Evolutionary conservation across 2,329 filamentous ascomycete species (phyloP), one percentile per base, ranked within the genome.

Genomic region (Aaosphaeria arxii): DNA sequence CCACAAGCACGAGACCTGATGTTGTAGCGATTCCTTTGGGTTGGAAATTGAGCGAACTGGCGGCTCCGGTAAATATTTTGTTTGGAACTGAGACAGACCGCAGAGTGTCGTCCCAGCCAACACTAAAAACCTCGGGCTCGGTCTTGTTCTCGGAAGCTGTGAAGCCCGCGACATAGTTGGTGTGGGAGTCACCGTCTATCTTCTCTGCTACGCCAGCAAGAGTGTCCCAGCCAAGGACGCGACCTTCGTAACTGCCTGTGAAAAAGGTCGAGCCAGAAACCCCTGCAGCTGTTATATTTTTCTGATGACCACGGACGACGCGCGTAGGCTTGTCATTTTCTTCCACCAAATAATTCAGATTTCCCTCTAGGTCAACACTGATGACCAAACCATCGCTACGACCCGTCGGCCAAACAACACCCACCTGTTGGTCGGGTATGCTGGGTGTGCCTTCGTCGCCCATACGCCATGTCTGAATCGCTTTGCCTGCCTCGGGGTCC

Each of bases 71-170:
- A 68, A 95, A 96, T 0, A 85, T 88, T 61, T 84, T 86, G 45
- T 86, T 83, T 1, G 84, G 79, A 49, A 87, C 79, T 55, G 95
- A 91, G 33, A 95, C 79, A 40, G 82, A 86, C 53, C 91, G 86
- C 33, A 97, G 77, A 1, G 86, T 90, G 69, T 99, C 94, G 65
- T 99, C 94, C 94, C 92, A 99, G 54, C 86, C 91, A 45, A 92
- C 88, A 62, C 86, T 92, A 73, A 89, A 91, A n/a, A 90, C 82
- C 55, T 84, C 64, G 31, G 69, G 67, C 48, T 70, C 68, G 38
- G 53, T 49, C 30, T 57, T 61, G 11, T 56, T 44, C 4, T 67
- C 66, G 6, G 63, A 53, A 1, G 83, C 74, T 3, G 86, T 76
- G 54, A 99, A 86, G 44, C 88, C 88, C 4, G 85, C 83, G 44